Conservation (phyloP, 441 rosid species). For the Adansonia rubrostipa region DNA sequence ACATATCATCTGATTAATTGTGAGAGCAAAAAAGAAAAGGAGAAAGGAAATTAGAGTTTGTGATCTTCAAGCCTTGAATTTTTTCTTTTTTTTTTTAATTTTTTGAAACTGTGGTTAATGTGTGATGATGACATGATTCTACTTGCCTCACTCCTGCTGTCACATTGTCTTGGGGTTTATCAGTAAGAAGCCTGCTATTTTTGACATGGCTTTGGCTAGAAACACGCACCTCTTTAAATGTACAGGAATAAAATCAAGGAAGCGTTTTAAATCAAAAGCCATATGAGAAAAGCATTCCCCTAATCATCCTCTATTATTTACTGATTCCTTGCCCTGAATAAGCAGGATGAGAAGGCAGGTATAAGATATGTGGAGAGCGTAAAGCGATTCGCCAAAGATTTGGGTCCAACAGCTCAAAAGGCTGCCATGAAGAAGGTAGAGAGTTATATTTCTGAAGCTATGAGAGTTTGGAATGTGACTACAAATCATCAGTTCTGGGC, state of each 20-base stretch:
- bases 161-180: constrained; percentile 1
- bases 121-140: background rate
- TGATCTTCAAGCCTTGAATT: background rate
- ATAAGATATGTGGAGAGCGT: constrained; percentile 39
- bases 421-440: constrained; percentile 40
- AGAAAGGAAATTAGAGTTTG: background rate
- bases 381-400: constrained; percentile 35
- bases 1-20: background rate
- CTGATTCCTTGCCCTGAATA: constrained; percentile 26
- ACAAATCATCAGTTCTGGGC: constrained; percentile 21
- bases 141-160: background rate
- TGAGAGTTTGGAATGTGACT: constrained; percentile 17
- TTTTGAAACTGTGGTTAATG: background rate
- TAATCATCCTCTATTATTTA: background rate
- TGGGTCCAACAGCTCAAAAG: constrained; percentile 50
- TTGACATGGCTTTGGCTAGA: constrained; percentile 5
- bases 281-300: constrained; percentile 12
- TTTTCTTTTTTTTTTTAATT: background rate
- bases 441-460: constrained; percentile 26
- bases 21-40: background rate
- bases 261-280: constrained; percentile 14
- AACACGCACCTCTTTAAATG: background rate
- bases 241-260: constrained; percentile 5
- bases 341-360: constrained; percentile 36
- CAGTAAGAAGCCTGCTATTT: background rate